Evolutionary conservation across 305 asterid genomes (phyloP).

Genomic region (Fraxinus platypoda): DNA sequence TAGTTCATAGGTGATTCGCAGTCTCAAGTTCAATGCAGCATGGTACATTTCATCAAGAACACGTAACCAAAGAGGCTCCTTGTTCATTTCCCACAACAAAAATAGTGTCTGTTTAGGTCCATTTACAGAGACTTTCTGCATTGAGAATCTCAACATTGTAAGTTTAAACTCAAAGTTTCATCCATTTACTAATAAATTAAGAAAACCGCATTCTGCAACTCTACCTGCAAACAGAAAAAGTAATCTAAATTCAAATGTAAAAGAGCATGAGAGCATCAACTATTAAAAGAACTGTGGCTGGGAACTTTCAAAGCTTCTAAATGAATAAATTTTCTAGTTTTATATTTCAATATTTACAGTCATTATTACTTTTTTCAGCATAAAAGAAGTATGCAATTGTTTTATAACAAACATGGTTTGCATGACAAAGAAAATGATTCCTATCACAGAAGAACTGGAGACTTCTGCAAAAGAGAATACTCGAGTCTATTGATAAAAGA

Average conservation of each 20-base stretch:
- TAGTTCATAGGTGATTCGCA: conserved; percentile 58
- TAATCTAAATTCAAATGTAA: background rate
- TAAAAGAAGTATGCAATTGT: background rate
- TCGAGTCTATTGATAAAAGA: too few relatives aligned
- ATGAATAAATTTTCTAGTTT: background rate
- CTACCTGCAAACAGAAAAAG: background rate
- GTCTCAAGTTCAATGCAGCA: conserved; percentile 74
- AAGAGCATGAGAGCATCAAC: background rate
- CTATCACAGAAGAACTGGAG: background rate
- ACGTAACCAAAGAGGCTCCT: conserved; percentile 33
- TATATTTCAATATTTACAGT: background rate
- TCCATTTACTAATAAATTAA: background rate
- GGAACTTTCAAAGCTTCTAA: background rate
- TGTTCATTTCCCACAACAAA: conserved; percentile 57
- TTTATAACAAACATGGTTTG: background rate
- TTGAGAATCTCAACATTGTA: conserved; percentile 2
- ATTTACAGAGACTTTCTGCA: conserved; percentile 50
- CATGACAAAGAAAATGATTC: background rate
- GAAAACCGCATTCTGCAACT: background rate
- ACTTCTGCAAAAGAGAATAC: background rate
- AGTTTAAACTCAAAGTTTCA: background rate
- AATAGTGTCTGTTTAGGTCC: conserved; percentile 40
- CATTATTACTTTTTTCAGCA: background rate
- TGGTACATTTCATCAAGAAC: conserved; percentile 87
- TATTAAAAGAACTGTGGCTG: background rate